These are phyloP conservation scores for Cryptosporidium tyzzeri DNA, from an alignment of 169 alveolate species.

Conservation along the genomic window DNA sequence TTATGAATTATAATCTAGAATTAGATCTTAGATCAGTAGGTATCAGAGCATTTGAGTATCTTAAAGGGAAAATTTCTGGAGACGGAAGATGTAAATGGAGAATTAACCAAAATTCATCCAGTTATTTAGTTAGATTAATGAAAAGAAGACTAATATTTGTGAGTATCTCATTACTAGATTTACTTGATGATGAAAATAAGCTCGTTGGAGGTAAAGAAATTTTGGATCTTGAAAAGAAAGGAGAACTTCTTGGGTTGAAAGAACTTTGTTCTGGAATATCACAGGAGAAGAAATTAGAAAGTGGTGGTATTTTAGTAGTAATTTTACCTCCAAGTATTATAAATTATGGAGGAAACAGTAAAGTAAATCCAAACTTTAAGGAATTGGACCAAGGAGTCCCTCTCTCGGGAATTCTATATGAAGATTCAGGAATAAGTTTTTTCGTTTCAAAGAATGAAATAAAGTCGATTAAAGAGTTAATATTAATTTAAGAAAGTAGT, in stretches of 20 bases:
- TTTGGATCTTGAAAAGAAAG: slow-evolving; percentile 8
- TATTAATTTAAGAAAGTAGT: slow-evolving; percentile 12
- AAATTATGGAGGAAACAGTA: slow-evolving; percentile 1
- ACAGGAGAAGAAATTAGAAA: background rate
- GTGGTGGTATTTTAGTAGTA: slow-evolving; percentile 44
- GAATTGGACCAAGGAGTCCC: slow-evolving; percentile 29
- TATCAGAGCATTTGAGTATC: slow-evolving; percentile 15
- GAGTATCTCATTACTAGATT: slow-evolving; percentile 22
- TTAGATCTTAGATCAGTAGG: slow-evolving; percentile 31
- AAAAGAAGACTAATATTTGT: slow-evolving; percentile 37
- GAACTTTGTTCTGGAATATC: slow-evolving; percentile 1
- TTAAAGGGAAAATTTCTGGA: slow-evolving; percentile 48
- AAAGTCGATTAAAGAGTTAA: slow-evolving; percentile 22
- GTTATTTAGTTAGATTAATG: slow-evolving; percentile 32
- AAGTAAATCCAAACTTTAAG: slow-evolving; percentile 35
- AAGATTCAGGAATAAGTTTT: slow-evolving; percentile 28
- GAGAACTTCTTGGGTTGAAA: slow-evolving; percentile 17
- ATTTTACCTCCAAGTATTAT: slow-evolving; percentile 25
- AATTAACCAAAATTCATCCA: slow-evolving; percentile 18
- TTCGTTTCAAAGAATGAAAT: slow-evolving; percentile 34
- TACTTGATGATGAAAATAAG: background rate
- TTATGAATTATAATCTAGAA: slow-evolving; percentile 1
- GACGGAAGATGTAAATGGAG: slow-evolving; percentile 41
- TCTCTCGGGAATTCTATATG: slow-evolving; percentile 30
- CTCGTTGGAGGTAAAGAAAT: background rate